Evolutionary conservation across 1,139 yeast species (phyloP).

Genomic region (Entelexis sorbosivorans): DNA sequence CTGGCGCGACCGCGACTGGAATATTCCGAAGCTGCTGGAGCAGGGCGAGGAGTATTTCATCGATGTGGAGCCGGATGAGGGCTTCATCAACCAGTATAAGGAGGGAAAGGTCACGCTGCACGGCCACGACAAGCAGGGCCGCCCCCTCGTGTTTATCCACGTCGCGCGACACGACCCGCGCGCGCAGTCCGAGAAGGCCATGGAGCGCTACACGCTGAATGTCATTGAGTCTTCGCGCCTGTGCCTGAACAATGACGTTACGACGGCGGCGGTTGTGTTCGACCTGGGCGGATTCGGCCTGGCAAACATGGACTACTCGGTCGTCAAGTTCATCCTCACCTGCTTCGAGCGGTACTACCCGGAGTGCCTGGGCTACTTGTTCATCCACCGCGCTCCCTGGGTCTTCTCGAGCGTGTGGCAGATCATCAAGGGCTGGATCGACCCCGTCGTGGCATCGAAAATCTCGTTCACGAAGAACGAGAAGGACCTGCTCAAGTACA

Average conservation of each 20-base stretch:
- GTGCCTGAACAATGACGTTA: constrained; percentile 50
- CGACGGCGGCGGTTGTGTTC: constrained; percentile 62
- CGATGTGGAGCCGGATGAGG: constrained; percentile 33
- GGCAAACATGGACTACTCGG: constrained; percentile 72
- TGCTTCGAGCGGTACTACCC: constrained; percentile 85
- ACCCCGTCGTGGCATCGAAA: constrained; percentile 78
- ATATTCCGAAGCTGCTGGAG: constrained; percentile 47
- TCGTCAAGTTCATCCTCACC: constrained; percentile 65
- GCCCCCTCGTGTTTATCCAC: constrained; percentile 62
- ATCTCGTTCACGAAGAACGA: constrained; percentile 56
- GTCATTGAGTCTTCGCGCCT: constrained; percentile 62
- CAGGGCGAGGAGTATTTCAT: constrained; percentile 49
- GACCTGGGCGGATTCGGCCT: constrained; percentile 66
- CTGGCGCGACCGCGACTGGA: constrained; percentile 53
- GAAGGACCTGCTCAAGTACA: constrained; percentile 48
- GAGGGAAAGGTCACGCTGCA: constrained; percentile 52
- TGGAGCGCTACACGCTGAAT: constrained; percentile 54
- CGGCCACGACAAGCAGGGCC: constrained; percentile 52
- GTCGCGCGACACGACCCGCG: constrained; percentile 63
- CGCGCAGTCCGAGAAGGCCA: constrained; percentile 57
- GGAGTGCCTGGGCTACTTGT: constrained; percentile 62
- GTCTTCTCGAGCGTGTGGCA: constrained; percentile 79
- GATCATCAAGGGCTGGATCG: constrained; percentile 73
- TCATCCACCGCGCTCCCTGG: constrained; percentile 87
- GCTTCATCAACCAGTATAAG: constrained; percentile 42